phyloP scores from a whole-genome alignment of 73 alveolate genomes.

The Paramecium tetraurelia region DNA sequence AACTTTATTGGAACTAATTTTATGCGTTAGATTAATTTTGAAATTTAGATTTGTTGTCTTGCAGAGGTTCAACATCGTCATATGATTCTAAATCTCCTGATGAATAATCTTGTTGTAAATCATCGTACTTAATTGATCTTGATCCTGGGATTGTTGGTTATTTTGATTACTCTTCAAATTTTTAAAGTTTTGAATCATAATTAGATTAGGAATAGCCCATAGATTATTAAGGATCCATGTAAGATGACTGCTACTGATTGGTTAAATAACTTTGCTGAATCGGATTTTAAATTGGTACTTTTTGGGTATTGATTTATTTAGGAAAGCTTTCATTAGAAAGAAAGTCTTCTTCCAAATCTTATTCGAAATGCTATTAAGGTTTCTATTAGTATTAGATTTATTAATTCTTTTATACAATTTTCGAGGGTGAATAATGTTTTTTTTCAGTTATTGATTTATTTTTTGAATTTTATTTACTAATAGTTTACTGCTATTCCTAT shows the following conservation, averaged over 20 bases:
- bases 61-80: not conserved
- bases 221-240: not conserved
- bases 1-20: not conserved
- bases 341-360: not conserved
- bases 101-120: not conserved
- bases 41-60: not conserved
- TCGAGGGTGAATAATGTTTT: not conserved
- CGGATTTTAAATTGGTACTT: not conserved
- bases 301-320: not conserved
- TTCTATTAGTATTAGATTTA: not conserved
- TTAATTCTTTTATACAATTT: not conserved
- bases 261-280: not conserved
- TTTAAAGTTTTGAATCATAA: not conserved
- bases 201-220: not conserved
- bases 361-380: not conserved
- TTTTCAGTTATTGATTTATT: not conserved
- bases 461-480: not conserved
- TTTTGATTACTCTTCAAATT: not conserved
- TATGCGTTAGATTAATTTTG: not conserved
- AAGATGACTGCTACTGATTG: not conserved
- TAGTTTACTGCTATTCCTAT: not conserved
- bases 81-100: constrained; percentile 13
- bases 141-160: not conserved
- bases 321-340: not conserved
- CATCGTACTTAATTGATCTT: not conserved